Conservation (phyloP, 129 eudicot species). For the Logfia minima region DNA sequence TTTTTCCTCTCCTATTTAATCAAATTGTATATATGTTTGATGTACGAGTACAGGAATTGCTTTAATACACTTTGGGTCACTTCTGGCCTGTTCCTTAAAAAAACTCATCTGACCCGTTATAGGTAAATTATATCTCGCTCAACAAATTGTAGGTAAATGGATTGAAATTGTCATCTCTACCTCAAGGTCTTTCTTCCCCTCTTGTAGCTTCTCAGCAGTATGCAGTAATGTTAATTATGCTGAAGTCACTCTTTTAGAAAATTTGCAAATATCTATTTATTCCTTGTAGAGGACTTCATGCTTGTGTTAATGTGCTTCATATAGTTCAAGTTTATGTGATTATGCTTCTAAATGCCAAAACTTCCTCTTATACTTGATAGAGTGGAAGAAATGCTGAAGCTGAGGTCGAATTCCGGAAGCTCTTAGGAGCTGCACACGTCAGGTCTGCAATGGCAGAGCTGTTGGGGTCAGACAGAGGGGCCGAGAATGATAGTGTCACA, state of each 20-base stretch:
- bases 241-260: no score
- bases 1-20: no score
- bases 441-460: constrained; percentile 74
- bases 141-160: no score
- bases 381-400: constrained; percentile 83
- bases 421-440: constrained; percentile 75
- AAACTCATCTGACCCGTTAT: neutral
- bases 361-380: constrained; percentile 33
- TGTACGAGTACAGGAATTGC: neutral
- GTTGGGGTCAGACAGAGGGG: constrained; percentile 68
- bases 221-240: no score
- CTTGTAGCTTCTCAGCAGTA: no score
- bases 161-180: no score
- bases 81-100: neutral
- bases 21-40: neutral
- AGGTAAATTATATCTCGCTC: no score
- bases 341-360: neutral
- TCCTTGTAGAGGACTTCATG: neutral
- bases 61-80: neutral
- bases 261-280: neutral
- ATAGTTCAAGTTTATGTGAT: constrained; percentile 11
- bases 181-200: no score
- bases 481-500: constrained; percentile 53
- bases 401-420: constrained; percentile 81
- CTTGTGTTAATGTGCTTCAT: neutral